Evolutionary conservation across 1,284 basidiomycete genomes (phyloP), one percentile per base, ranked within the genome.

Genomic region (Mycena sp.): DNA sequence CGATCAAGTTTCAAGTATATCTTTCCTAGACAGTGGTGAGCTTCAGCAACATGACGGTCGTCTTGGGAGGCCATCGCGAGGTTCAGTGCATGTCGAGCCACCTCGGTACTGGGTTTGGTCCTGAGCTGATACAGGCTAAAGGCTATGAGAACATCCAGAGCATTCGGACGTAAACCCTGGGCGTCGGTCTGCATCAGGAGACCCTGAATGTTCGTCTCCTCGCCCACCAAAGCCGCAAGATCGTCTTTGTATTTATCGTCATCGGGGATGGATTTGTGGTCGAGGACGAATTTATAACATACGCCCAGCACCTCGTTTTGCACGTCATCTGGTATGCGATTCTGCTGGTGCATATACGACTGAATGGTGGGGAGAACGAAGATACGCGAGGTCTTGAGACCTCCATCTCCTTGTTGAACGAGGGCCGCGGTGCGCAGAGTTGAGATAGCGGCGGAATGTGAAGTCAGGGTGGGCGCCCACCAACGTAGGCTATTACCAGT

Each of bases 331-430:
- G 58, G 35, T 16, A 69, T 65, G 32, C 49, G 62, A 30, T 56
- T 40, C 26, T 67, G 59, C 32, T 32, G 56, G 9, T 29, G 14
- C 62, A 73, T 69, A 50, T 69, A 73, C 11, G 63, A 65, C 44
- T 69, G 70, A 51, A 73, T 61, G 25, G 71, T 71, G 16, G 72
- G 70, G 25, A 63, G 63, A 35, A 71, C 67, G 32, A 62, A 69
- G 26, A 70, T 63, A 21, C 55, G 55, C n/a, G 59, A 54, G 14
- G 52, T 56, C 26, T 16, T 29, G 12, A 67, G 62, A 6, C 53
- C 48, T 16, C 43, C 40, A 19, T 53, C 40, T 12, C 58, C 61
- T 19, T 57, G 46, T 32, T 68, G 55, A 23, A 72, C 49, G 16
- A 71, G 53, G 2, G 66, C 63, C 3, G 65, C 61, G n/a, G 58